Conservation (phyloP, 2,329 filamentous ascomycete species). For the Ustilaginoidea virens region DNA sequence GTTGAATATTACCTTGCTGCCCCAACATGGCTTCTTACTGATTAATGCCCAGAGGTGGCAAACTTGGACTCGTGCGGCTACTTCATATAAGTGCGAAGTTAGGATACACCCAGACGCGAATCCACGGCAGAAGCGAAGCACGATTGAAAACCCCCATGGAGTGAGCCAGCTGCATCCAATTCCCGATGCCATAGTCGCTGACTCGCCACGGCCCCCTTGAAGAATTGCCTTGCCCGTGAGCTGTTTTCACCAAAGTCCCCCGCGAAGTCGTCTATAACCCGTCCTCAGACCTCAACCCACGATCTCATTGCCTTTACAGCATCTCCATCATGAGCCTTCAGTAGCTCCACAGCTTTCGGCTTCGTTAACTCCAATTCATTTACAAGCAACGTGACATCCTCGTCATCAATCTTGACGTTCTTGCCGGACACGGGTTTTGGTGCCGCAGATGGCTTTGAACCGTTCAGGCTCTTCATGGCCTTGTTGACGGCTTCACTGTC, state of each 20-base stretch:
- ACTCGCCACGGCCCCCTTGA: not conserved
- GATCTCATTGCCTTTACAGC: slow-evolving; percentile 50
- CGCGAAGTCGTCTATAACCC: not conserved
- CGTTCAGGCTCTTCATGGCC: slow-evolving; percentile 50
- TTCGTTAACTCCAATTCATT: slow-evolving; percentile 60
- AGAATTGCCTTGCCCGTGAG: not conserved
- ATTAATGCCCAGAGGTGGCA: too few relatives aligned
- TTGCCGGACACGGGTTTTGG: slow-evolving; percentile 25
- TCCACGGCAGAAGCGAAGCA: too few relatives aligned
- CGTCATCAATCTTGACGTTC: slow-evolving; percentile 59
- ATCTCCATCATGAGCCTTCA: slow-evolving; percentile 57
- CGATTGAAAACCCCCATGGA: too few relatives aligned
- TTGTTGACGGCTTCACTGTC: slow-evolving; percentile 57
- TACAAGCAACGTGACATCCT: slow-evolving; percentile 55
- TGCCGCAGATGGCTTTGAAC: slow-evolving; percentile 13
- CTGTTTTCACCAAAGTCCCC: not conserved
- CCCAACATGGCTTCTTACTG: too few relatives aligned
- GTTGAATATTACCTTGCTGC: too few relatives aligned
- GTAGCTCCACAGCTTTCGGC: slow-evolving; percentile 56
- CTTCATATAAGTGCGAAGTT: too few relatives aligned
- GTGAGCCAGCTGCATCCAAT: too few relatives aligned
- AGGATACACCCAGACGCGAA: too few relatives aligned
- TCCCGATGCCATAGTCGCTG: too few relatives aligned
- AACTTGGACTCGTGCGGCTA: too few relatives aligned
- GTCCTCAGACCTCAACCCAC: slow-evolving; percentile 20